Evolutionary conservation across 768 basidiomycete genomes (phyloP).

Genomic region (Saitozyma sp.): DNA sequence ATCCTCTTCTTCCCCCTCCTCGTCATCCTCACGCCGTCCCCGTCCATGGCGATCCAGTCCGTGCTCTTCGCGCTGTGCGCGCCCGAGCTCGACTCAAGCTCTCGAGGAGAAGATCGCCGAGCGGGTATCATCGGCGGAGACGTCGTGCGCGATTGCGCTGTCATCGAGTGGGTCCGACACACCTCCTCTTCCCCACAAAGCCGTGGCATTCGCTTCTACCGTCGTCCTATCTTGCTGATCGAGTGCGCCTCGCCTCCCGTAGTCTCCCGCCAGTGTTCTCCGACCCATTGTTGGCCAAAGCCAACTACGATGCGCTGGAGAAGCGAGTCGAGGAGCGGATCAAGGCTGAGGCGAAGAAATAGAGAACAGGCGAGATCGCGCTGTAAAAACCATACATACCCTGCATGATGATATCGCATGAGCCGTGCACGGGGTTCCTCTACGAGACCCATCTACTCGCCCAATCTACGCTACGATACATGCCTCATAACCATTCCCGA

Average conservation of each 20-base stretch:
- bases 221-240: background rate
- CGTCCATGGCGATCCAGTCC: slow-evolving; percentile 66
- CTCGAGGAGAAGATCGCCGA: slow-evolving; percentile 11
- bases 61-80: slow-evolving; percentile 72
- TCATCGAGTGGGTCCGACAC: slow-evolving; percentile 35
- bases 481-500: too few species aligned
- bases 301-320: slow-evolving; percentile 38
- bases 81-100: slow-evolving; percentile 37
- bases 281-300: slow-evolving; percentile 30
- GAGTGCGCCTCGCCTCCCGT: background rate
- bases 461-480: background rate
- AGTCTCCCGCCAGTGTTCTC: slow-evolving; percentile 37
- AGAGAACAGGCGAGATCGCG: background rate
- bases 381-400: too few species aligned
- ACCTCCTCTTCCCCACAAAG: background rate
- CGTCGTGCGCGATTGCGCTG: slow-evolving; percentile 39
- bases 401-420: too few species aligned
- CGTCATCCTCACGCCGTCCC: slow-evolving; percentile 68
- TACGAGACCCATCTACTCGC: too few species aligned
- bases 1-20: slow-evolving; percentile 67
- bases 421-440: too few species aligned
- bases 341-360: slow-evolving; percentile 12
- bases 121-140: slow-evolving; percentile 39
- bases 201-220: too few species aligned
- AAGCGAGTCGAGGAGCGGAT: slow-evolving; percentile 40